Conservation (phyloP, 495 filamentous ascomycete species). For the Aspergillus sclerotiicarbonarius region DNA sequence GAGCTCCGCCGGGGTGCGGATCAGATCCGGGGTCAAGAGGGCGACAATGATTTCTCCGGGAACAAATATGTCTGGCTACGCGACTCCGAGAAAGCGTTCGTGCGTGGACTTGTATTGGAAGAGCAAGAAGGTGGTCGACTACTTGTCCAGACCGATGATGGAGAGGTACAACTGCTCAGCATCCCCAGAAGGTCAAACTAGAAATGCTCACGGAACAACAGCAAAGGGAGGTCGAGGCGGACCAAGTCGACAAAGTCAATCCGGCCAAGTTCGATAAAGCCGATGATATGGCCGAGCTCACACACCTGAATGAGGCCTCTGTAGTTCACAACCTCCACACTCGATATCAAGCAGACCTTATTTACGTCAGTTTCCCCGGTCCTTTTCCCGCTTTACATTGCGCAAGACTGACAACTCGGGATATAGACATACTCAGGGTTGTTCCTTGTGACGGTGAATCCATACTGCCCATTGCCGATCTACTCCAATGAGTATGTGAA, state of each 20-base stretch:
- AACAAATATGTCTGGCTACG: constrained; percentile 97
- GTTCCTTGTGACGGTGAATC: constrained; percentile 96
- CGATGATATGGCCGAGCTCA: constrained; percentile 98
- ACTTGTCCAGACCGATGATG: constrained; percentile 91
- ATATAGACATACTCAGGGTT: constrained; percentile 88
- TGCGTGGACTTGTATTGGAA: constrained; percentile 87
- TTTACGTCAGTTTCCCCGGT: constrained; percentile 63
- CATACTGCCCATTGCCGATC: constrained; percentile 90
- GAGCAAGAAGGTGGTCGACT: constrained; percentile 66
- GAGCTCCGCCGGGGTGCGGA: constrained; percentile 65
- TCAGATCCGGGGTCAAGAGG: constrained; percentile 74
- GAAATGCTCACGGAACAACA: constrained; percentile 33
- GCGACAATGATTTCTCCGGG: constrained; percentile 98
- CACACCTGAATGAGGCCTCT: constrained; percentile 94
- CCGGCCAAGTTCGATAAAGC: constrained; percentile 99
- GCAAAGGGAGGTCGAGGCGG: constrained; percentile 82
- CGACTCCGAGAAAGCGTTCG: constrained; percentile 82
- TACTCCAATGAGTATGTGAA: constrained; percentile 96
- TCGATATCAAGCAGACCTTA: constrained; percentile 90
- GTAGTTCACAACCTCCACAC: constrained; percentile 96
- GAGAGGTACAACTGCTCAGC: constrained; percentile 59
- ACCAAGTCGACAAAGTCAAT: constrained; percentile 96
- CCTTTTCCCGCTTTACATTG: not conserved
- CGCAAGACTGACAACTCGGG: constrained; percentile 7
- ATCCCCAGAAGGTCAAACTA: not conserved